Evolutionary conservation across 2,329 filamentous ascomycete genomes (phyloP).

Genomic region (Ophiostoma populinum): DNA sequence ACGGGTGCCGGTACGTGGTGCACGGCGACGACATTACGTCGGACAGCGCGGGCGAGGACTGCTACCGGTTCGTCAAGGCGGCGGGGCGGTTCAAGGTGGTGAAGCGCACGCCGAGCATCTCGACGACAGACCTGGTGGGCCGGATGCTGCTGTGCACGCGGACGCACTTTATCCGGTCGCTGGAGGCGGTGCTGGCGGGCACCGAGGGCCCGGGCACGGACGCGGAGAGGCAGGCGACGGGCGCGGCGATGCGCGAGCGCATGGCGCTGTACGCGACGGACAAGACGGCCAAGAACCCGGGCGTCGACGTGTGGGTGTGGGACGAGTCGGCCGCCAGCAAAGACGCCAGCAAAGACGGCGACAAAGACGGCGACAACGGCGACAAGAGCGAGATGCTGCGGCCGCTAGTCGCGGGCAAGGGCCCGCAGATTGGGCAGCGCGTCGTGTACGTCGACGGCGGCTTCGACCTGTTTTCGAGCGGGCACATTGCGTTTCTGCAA

Average conservation of each 20-base stretch:
- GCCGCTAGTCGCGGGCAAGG: conserved; percentile 52
- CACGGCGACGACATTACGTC: conserved; percentile 26
- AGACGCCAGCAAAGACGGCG: background rate
- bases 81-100: conserved; percentile 92
- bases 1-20: conserved; percentile 69
- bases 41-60: conserved; percentile 83
- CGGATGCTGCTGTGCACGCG: conserved; percentile 95
- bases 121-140: conserved; percentile 93
- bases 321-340: conserved; percentile 14
- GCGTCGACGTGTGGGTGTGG: conserved; percentile 79
- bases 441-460: conserved; percentile 93
- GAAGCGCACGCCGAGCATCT: conserved; percentile 89
- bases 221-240: conserved; percentile 43
- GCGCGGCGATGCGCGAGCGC: conserved; percentile 53
- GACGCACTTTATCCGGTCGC: conserved; percentile 76
- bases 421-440: conserved; percentile 58
- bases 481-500: conserved; percentile 87
- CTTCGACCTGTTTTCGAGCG: conserved; percentile 91
- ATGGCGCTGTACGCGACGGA: conserved; percentile 81
- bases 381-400: conserved; percentile 12
- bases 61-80: conserved; percentile 93
- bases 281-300: conserved; percentile 59
- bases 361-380: background rate
- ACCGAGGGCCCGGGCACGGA: conserved; percentile 55
- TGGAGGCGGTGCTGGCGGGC: conserved; percentile 51